phyloP scores from a whole-genome alignment of 805 yeast species.

The Geotrichum ghanense region DNA sequence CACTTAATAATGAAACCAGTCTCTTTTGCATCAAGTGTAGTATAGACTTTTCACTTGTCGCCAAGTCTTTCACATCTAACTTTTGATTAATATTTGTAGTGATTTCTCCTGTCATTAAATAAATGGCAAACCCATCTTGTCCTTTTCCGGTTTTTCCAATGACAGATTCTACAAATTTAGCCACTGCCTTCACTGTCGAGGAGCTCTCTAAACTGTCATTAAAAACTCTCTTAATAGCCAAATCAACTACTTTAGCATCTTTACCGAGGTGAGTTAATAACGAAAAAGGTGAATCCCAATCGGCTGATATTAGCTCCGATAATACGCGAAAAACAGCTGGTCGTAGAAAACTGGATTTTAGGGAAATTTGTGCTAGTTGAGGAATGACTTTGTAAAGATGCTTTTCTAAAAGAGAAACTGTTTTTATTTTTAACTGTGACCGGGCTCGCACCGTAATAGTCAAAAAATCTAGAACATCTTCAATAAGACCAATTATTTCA shows the following conservation, averaged over 20 bases:
- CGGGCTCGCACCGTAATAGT: not conserved
- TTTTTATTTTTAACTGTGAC: not conserved
- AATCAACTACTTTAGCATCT: not conserved
- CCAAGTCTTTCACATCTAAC: not conserved
- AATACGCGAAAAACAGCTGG: not conserved
- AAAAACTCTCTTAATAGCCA: not conserved
- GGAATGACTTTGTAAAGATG: not conserved
- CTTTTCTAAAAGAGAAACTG: not conserved
- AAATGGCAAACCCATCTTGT: not conserved
- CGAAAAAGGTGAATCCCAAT: not conserved
- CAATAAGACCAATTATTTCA: not conserved
- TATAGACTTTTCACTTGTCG: slow-evolving; percentile 14
- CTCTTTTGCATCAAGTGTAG: slow-evolving; percentile 31
- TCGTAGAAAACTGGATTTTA: not conserved
- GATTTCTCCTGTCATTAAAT: not conserved
- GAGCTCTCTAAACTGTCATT: not conserved
- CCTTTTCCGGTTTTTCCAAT: not conserved
- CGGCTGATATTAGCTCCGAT: not conserved
- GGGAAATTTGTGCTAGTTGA: not conserved
- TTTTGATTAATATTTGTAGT: not conserved
- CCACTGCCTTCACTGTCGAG: not conserved
- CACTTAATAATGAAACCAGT: not conserved
- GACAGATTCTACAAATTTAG: not conserved
- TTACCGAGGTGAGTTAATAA: not conserved
- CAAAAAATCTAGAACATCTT: not conserved